These are phyloP conservation scores for Cutaneotrichosporon spelunceum DNA, from an alignment of 1,284 basidiomycete genomes.

Conservation along the genomic window DNA sequence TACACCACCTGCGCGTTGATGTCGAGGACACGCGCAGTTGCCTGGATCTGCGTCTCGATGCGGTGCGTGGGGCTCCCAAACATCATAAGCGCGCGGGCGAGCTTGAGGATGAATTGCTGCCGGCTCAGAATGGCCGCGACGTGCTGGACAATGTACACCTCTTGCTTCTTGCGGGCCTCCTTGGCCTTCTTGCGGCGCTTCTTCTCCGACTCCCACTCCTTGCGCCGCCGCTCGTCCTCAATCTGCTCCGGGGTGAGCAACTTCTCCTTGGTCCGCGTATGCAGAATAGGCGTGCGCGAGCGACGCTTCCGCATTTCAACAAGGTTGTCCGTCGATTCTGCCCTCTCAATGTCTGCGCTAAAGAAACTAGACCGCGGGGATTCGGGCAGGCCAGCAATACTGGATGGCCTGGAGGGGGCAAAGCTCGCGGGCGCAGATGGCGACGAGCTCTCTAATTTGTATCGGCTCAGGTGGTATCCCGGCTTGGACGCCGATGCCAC, in stretches of 20 bases:
- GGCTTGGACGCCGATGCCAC: constrained; percentile 50
- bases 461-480: constrained; percentile 8
- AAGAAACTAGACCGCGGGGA: constrained; percentile 25
- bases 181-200: constrained; percentile 48
- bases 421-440: constrained; percentile 6
- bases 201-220: constrained; percentile 57
- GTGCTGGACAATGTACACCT: constrained; percentile 73
- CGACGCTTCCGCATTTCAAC: constrained; percentile 40
- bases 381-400: constrained; percentile 18
- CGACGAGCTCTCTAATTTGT: not conserved
- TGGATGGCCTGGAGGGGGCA: constrained; percentile 14
- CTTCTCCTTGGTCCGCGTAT: constrained; percentile 3
- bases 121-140: constrained; percentile 80
- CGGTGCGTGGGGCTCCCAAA: constrained; percentile 89
- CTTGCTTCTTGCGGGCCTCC: constrained; percentile 55
- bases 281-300: constrained; percentile 23
- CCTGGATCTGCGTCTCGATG: constrained; percentile 78
- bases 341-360: constrained; percentile 9
- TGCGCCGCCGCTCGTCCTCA: constrained; percentile 37
- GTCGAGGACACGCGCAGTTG: constrained; percentile 81
- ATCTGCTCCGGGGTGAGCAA: constrained; percentile 47
- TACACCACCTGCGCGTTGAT: constrained; percentile 80
- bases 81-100: constrained; percentile 89
- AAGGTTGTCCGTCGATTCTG: constrained; percentile 28
- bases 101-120: constrained; percentile 86